Percentiles rank a stretch among this genome's conserved stretches.
These are phyloP conservation scores for Penicillium occitanis DNA, from an alignment of 2,329 filamentous ascomycete species.

Conservation along the genomic window DNA sequence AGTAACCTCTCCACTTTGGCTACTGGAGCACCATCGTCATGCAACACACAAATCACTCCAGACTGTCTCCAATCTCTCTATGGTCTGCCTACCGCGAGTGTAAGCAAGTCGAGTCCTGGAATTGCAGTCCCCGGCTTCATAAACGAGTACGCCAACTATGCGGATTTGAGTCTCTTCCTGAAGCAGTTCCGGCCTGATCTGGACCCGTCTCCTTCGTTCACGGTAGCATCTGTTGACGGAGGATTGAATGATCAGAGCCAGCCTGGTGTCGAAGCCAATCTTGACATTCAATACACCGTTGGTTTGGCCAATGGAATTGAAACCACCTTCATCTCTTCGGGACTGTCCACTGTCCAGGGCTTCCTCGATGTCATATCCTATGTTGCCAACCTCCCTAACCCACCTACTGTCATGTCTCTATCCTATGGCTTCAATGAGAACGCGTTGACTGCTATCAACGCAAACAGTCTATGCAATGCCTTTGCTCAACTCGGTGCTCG, in stretches of 20 bases:
- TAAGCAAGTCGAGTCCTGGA: background rate
- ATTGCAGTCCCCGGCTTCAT: conserved; percentile 16
- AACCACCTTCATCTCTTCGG: conserved; percentile 4
- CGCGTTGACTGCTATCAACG: conserved; percentile 55
- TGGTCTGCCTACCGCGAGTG: background rate
- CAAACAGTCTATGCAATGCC: conserved; percentile 39
- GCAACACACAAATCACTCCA: conserved; percentile 16
- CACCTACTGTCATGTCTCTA: conserved; percentile 56
- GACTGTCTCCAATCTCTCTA: conserved; percentile 18
- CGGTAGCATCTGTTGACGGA: conserved; percentile 4
- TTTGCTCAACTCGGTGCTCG: conserved; percentile 53
- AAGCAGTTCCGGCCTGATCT: conserved; percentile 13
- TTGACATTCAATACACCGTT: conserved; percentile 6
- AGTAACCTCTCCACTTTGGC: background rate
- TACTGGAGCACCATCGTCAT: conserved; percentile 1
- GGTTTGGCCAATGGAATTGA: conserved; percentile 6
- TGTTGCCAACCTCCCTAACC: conserved; percentile 25
- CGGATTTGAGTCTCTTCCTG: conserved; percentile 16
- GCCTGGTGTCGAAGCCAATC: conserved; percentile 8
- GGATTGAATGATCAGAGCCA: conserved; percentile 5
- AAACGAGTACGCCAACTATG: conserved; percentile 16
- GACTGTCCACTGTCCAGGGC: background rate
- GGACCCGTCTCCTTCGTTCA: conserved; percentile 2
- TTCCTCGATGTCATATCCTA: conserved; percentile 9
- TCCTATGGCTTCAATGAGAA: conserved; percentile 58